A percentile compares a stretch with the other conserved stretches of the same genome.
Evolutionary conservation across 495 filamentous ascomycete species (phyloP).

Genomic region (Cercophora newfieldiana): DNA sequence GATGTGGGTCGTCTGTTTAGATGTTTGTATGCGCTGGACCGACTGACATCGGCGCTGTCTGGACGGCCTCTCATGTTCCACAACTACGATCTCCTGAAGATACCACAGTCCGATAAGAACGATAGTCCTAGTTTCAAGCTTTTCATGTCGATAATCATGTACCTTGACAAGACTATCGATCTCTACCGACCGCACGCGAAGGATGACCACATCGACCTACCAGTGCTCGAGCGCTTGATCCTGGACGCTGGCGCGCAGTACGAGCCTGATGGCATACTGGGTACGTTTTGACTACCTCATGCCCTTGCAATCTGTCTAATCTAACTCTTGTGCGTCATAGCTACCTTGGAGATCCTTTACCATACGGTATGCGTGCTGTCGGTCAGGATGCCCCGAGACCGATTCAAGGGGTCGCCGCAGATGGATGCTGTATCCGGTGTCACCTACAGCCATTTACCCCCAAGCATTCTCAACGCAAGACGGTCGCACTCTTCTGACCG

Average conservation of each 20-base stretch:
- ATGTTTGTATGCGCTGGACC: slow-evolving; percentile 68
- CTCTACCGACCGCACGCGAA: slow-evolving; percentile 65
- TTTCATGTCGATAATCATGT: slow-evolving; percentile 47
- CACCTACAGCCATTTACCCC: slow-evolving; percentile 49
- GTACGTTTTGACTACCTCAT: slow-evolving; percentile 47
- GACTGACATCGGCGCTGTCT: slow-evolving; percentile 61
- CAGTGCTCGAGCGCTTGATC: slow-evolving; percentile 68
- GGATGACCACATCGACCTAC: slow-evolving; percentile 51
- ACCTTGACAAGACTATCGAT: slow-evolving; percentile 65
- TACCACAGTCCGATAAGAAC: slow-evolving; percentile 25
- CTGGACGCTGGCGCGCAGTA: slow-evolving; percentile 43
- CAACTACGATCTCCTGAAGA: slow-evolving; percentile 60
- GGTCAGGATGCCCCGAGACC: slow-evolving; percentile 38
- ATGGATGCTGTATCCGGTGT: slow-evolving; percentile 28
- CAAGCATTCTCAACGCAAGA: slow-evolving; percentile 56
- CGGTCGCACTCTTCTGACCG: slow-evolving; percentile 65
- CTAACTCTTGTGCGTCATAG: slow-evolving; percentile 33
- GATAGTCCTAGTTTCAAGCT: slow-evolving; percentile 48
- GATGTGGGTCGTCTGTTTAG: slow-evolving; percentile 52
- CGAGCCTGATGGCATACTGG: slow-evolving; percentile 44
- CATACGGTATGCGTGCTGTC: slow-evolving; percentile 67
- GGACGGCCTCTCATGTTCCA: slow-evolving; percentile 66
- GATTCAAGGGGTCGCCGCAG: slow-evolving; percentile 28
- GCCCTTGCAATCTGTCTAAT: slow-evolving; percentile 19
- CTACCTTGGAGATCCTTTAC: slow-evolving; percentile 67